Evolutionary conservation across 176 grass and related monocot species (phyloP).

Genomic region (Rhipidocladum racemiflorum): DNA sequence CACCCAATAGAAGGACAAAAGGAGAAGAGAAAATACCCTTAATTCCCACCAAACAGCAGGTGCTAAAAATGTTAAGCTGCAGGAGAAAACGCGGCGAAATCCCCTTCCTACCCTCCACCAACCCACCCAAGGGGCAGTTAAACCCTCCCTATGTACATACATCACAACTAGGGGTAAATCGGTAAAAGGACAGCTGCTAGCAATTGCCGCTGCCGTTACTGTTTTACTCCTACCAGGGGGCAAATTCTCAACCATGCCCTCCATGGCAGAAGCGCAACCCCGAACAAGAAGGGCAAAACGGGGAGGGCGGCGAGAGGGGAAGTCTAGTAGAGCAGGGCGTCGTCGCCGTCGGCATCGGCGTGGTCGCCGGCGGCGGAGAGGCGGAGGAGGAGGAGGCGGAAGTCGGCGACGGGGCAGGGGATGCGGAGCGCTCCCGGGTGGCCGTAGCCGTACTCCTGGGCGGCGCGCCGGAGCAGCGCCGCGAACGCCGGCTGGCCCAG

Average conservation of each 20-base stretch:
- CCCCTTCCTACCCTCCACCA: constrained; percentile 11
- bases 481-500: constrained; percentile 64
- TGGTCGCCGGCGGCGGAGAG: constrained; percentile 16
- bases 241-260: constrained; percentile 19
- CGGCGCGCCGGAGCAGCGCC: constrained; percentile 69
- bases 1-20: not conserved
- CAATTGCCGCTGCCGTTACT: constrained; percentile 12
- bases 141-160: constrained; percentile 32
- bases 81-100: constrained; percentile 29
- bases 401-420: constrained; percentile 70
- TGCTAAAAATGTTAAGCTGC: constrained; percentile 42
- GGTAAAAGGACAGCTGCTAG: not conserved
- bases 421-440: constrained; percentile 83
- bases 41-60: constrained; percentile 37
- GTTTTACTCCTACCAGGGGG: not conserved
- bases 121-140: not conserved
- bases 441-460: constrained; percentile 91
- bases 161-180: constrained; percentile 16
- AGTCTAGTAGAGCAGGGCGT: not conserved
- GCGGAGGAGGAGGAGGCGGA: constrained; percentile 50
- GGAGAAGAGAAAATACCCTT: not conserved
- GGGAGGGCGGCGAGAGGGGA: not conserved
- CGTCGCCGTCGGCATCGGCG: not conserved
- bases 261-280: not conserved
- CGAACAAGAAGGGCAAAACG: not conserved